A percentile compares a stretch with the other conserved stretches of the same genome.
Evolutionary conservation across 208 protist species (phyloP).

Genomic region (Leishmania amazonensis): DNA sequence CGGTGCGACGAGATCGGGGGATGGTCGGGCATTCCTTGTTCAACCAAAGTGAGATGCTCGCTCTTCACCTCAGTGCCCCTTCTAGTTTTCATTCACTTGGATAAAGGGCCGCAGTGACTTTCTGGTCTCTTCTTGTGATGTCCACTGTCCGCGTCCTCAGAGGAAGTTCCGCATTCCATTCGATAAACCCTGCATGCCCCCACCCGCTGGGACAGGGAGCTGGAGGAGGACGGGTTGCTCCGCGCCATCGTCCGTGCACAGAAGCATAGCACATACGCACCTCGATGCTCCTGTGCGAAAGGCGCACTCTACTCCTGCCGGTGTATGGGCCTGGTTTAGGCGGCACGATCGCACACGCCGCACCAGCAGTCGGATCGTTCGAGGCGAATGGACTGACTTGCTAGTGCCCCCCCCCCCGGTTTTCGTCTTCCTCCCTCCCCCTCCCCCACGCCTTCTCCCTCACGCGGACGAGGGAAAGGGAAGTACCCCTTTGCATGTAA

Average conservation of each 20-base stretch:
- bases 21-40: too few species aligned
- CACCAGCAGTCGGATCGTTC: background rate
- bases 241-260: background rate
- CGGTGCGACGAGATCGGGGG: too few species aligned
- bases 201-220: background rate
- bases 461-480: background rate
- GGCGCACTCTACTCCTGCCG: background rate
- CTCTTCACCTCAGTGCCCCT: background rate
- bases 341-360: background rate
- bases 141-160: background rate
- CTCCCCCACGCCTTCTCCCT: background rate
- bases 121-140: background rate
- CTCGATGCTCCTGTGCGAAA: background rate
- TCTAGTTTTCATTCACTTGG: background rate
- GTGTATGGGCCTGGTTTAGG: background rate
- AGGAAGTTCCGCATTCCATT: background rate
- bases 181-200: background rate
- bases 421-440: background rate
- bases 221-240: background rate
- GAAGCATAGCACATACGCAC: background rate
- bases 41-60: too few species aligned
- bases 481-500: background rate
- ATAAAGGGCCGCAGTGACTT: background rate
- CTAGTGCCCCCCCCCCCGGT: too few species aligned
- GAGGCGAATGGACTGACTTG: background rate